Conservation (phyloP, 73 alveolate species). For the Uronychia binucleata region DNA sequence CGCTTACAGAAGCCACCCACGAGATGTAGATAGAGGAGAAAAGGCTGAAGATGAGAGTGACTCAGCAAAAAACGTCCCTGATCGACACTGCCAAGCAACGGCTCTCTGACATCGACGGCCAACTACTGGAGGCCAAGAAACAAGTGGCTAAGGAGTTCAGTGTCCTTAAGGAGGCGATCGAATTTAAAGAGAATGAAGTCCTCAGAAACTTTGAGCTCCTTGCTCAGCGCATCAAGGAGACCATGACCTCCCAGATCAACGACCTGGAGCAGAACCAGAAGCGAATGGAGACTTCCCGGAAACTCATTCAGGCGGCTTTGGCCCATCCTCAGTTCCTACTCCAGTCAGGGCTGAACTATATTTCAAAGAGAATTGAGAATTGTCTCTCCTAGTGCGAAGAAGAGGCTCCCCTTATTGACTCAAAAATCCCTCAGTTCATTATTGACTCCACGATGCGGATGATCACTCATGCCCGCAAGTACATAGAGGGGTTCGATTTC, state of each 20-base stretch:
- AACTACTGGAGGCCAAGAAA: not conserved
- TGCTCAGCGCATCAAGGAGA: not conserved
- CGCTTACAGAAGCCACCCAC: not conserved
- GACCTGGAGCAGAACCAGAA: not conserved
- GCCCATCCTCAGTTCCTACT: not conserved
- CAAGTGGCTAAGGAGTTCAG: not conserved
- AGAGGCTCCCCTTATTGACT: not conserved
- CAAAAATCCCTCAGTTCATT: not conserved
- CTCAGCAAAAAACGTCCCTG: not conserved
- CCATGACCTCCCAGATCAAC: not conserved
- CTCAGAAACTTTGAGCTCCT: not conserved
- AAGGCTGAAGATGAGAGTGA: not conserved
- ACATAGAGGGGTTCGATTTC: not conserved
- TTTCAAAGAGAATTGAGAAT: not conserved
- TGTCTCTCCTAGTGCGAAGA: not conserved
- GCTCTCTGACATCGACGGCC: not conserved
- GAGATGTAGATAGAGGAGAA: not conserved
- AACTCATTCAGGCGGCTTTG: not conserved
- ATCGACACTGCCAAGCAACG: not conserved
- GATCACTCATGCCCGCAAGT: not conserved
- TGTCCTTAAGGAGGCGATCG: not conserved
- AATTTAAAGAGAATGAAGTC: not conserved
- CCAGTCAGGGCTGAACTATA: not conserved
- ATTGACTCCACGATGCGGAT: not conserved
- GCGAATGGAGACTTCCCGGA: not conserved